These are phyloP conservation scores for Spatholobus suberectus DNA, from an alignment of 306 rosid genomes.

Conservation along the genomic window DNA sequence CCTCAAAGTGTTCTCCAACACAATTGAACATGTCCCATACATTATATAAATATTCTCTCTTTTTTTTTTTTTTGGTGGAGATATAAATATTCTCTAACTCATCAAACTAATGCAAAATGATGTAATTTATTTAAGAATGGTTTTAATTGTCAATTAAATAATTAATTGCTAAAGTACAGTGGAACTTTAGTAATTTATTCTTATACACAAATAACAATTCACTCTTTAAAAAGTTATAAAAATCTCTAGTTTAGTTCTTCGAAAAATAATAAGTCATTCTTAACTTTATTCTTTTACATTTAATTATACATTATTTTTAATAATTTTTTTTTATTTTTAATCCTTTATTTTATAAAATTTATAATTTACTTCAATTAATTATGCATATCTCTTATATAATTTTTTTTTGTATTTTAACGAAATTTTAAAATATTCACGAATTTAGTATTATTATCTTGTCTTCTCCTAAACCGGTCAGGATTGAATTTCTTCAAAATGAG, in stretches of 20 bases:
- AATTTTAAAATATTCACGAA: not conserved
- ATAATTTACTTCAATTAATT: not conserved
- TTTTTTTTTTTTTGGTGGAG: too few species aligned
- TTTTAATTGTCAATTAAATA: not conserved
- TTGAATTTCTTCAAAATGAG: not conserved
- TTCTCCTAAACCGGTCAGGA: not conserved
- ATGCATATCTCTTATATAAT: not conserved
- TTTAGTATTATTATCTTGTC: not conserved
- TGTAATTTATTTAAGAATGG: not conserved
- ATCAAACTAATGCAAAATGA: not conserved
- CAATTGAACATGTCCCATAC: too few species aligned
- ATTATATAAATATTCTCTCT: not conserved
- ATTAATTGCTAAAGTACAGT: not conserved
- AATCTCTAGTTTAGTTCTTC: not conserved
- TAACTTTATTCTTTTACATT: not conserved
- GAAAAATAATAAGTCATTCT: not conserved
- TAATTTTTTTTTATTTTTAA: not conserved
- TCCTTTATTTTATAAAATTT: not conserved
- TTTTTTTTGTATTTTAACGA: not conserved
- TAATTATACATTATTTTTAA: not conserved
- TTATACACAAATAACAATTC: not conserved
- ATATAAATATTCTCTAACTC: not conserved
- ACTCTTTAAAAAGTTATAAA: not conserved
- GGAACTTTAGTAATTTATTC: not conserved
- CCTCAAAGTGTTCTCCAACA: too few species aligned